Evolutionary conservation across 208 protist species (phyloP), one percentile per base, ranked within the genome.

Genomic region (Trypanosoma congolense): DNA sequence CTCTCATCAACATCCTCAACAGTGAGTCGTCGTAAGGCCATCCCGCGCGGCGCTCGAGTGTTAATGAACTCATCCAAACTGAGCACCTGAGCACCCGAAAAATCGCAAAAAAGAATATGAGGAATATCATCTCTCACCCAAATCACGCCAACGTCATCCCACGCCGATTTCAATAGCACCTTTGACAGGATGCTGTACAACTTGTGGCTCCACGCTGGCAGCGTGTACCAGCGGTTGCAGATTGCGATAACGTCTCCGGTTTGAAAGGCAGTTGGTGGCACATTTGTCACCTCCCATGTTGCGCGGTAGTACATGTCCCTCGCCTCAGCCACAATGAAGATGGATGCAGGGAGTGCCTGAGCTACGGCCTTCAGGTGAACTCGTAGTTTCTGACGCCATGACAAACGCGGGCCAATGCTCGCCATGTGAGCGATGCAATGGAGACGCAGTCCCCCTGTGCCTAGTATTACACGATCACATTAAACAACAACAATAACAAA

Each of bases 221-320:
- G 71, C 25, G 78, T 86, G 75, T 92, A 92, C 84, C 87, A 95
- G 4, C 87, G 80, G 48, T 95, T 95, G 68, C 81, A 86, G 41
- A 95, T 65, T 25, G 73, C 63, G 31, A 95, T 45, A n/a, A 92
- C 79, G 66, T 95, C 87, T 8, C 87, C 87, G 24, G 80, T 82
- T 16, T 62, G 41, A 42, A 92, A 89, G 28, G 71, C 62, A 24
- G 42, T 52, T 0, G 80, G 75, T 6, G 59, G 64, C 19, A 90
- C 40, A 5, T 70, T 51, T 35, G 60, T 57, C 3, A 90, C 73
- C 8, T 86, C 55, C 84, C 87, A 92, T 28, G 78, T 86, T 9
- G 83, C 69, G 24, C 83, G 80, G 61, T 91, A 89, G 70, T 90
- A 95, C 56, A 95, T 36, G 60, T 95, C 87, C 2, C 79, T 64